A percentile compares a stretch with the other conserved stretches of the same genome.
phyloP scores from a whole-genome alignment of 176 grass and related monocot species.

The Cenchrus purpureus region DNA sequence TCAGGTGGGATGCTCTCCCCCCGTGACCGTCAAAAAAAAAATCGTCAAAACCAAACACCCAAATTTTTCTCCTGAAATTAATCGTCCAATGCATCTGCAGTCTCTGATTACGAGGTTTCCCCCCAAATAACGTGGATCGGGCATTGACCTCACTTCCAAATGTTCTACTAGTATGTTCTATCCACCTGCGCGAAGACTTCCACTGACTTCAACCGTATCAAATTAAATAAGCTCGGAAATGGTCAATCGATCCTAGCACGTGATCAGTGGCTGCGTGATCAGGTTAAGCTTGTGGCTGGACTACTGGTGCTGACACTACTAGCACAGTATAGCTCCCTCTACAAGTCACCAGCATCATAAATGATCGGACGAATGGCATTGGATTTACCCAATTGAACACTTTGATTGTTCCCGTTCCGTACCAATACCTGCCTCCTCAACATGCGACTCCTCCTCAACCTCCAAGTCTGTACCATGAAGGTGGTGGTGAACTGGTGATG shows the following conservation, averaged over 20 bases:
- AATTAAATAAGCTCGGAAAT: conserved; percentile 17
- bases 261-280: conserved; percentile 9
- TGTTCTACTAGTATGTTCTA: not conserved
- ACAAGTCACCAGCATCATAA: not conserved
- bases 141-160: conserved; percentile 42
- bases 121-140: not conserved
- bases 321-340: not conserved
- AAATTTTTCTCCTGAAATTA: not conserved
- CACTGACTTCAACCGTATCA: not conserved
- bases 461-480: not conserved
- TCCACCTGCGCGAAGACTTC: conserved; percentile 1
- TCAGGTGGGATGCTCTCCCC: too few relatives aligned
- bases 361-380: not conserved
- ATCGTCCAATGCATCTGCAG: not conserved
- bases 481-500: too few relatives aligned
- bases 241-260: conserved; percentile 7
- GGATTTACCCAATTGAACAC: not conserved
- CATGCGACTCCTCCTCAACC: not conserved
- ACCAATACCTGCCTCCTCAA: not conserved
- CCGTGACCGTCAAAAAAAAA: not conserved
- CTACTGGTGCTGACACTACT: not conserved
- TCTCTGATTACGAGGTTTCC: too few relatives aligned
- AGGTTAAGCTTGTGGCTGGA: not conserved
- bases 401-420: not conserved
- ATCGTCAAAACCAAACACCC: not conserved